A percentile compares a stretch with the other conserved stretches of the same genome.
Conservation (phyloP, 257 asterid genomes). For the Coffea eugenioides region DNA sequence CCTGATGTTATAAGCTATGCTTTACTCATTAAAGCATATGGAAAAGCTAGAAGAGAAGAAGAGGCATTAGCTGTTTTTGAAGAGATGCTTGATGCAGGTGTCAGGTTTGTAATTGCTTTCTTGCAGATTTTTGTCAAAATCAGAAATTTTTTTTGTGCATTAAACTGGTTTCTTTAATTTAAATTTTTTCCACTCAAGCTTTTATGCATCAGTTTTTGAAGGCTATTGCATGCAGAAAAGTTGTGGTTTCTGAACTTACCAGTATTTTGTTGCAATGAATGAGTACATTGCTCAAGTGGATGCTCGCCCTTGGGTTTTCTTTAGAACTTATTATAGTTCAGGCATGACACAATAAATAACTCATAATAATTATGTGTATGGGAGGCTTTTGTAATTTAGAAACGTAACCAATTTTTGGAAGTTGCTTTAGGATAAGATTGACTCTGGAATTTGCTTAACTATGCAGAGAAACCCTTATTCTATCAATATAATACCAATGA, state of each 20-base stretch:
- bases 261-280: neutral
- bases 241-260: neutral
- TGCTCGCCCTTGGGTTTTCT: neutral
- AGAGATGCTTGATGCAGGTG: slow-evolving; percentile 99
- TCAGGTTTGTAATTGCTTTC: slow-evolving; percentile 53
- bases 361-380: neutral
- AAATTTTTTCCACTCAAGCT: neutral
- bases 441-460: too few species aligned
- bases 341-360: too few species aligned
- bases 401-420: too few species aligned
- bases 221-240: neutral
- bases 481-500: too few species aligned
- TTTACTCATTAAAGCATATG: slow-evolving; percentile 77
- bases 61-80: slow-evolving; percentile 96
- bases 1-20: slow-evolving; percentile 99
- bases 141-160: neutral
- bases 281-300: neutral
- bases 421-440: too few species aligned
- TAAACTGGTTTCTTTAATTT: neutral
- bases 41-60: slow-evolving; percentile 98
- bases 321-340: neutral
- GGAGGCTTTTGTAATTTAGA: too few species aligned
- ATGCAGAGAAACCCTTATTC: too few species aligned
- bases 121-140: neutral
- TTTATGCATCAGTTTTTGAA: neutral